These are phyloP conservation scores for Flaveria robusta DNA, from an alignment of 129 eudicot genomes.

Conservation along the genomic window DNA sequence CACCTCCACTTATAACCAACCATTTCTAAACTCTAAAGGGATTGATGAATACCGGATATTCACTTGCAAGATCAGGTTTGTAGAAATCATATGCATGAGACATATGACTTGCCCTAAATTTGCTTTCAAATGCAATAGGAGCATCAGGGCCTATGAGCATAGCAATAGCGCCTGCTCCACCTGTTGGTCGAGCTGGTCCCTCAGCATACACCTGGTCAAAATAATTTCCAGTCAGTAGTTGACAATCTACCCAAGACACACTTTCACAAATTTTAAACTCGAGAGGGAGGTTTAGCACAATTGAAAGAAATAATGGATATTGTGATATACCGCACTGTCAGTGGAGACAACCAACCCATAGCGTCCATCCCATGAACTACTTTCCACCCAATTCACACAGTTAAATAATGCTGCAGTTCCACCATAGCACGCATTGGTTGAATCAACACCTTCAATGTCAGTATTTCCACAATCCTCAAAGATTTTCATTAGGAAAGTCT, in stretches of 20 bases:
- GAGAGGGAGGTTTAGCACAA: not conserved
- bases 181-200: slow-evolving; percentile 99
- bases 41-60: slow-evolving; percentile 78
- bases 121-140: slow-evolving; percentile 93
- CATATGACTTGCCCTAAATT: slow-evolving; percentile 94
- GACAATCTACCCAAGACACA: not conserved
- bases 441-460: slow-evolving; percentile 98
- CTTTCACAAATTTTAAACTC: not conserved
- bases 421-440: slow-evolving; percentile 95
- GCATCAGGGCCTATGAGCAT: slow-evolving; percentile 98
- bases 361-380: slow-evolving; percentile 97
- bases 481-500: slow-evolving; percentile 89
- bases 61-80: slow-evolving; percentile 96
- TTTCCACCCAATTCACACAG: slow-evolving; percentile 98
- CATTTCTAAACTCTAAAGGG: not conserved
- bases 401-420: slow-evolving; percentile 98
- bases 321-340: slow-evolving; percentile 80
- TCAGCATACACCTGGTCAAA: slow-evolving; percentile 87
- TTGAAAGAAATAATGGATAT: slow-evolving; percentile 16
- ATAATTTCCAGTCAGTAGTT: slow-evolving; percentile 25
- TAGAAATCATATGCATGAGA: slow-evolving; percentile 92
- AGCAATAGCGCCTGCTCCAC: slow-evolving; percentile 98
- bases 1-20: not conserved
- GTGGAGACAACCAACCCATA: slow-evolving; percentile 98
- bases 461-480: slow-evolving; percentile 94